Evolutionary conservation across 2,329 filamentous ascomycete genomes (phyloP).

Genomic region (Cercospora zeina): DNA sequence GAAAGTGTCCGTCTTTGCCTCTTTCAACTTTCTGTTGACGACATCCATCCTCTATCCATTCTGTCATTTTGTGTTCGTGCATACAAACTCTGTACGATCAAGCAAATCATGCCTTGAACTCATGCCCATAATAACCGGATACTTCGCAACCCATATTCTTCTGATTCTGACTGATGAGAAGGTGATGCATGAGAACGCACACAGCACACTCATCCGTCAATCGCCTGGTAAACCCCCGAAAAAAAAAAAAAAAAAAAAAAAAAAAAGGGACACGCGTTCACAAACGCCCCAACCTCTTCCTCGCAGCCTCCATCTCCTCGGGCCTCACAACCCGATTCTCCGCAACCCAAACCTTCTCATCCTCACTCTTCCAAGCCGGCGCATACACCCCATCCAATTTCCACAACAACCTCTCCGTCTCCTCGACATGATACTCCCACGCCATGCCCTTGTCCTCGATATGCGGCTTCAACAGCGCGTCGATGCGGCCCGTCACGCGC

Average conservation of each 20-base stretch:
- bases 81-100: background rate
- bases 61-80: background rate
- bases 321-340: constrained; percentile 26
- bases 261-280: too few relatives aligned
- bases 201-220: too few relatives aligned
- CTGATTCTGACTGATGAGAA: too few relatives aligned
- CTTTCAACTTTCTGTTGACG: constrained; percentile 10
- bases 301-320: constrained; percentile 20
- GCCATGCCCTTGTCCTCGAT: constrained; percentile 47
- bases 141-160: too few relatives aligned
- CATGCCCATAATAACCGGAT: too few relatives aligned
- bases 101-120: too few relatives aligned
- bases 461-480: constrained; percentile 44
- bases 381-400: constrained; percentile 47
- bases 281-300: constrained; percentile 6
- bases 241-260: too few relatives aligned
- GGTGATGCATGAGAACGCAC: too few relatives aligned
- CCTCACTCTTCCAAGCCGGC: constrained; percentile 42
- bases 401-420: constrained; percentile 49
- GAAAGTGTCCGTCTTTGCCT: background rate
- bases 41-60: background rate
- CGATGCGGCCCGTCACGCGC: constrained; percentile 34
- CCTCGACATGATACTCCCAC: constrained; percentile 47
- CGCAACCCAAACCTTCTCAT: constrained; percentile 30
- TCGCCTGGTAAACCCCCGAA: too few relatives aligned